Evolutionary conservation across 2,329 filamentous ascomycete genomes (phyloP), one percentile per base, ranked within the genome.

Genomic region (Beauveria sp.): DNA sequence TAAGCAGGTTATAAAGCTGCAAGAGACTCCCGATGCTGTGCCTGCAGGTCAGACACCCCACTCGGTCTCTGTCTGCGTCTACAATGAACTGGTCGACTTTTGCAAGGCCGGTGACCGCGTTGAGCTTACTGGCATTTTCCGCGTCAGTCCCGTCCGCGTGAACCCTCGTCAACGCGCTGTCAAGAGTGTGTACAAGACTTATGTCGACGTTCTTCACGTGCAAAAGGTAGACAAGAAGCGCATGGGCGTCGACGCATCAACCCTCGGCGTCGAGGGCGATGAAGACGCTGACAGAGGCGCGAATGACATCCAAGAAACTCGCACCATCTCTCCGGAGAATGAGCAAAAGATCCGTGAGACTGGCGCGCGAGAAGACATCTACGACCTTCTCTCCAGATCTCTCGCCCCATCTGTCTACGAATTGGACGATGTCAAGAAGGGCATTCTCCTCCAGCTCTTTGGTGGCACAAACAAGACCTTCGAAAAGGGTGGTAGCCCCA

Each of bases 371-470:
- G 80, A 87, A 1, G 94, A 99, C 72, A 87, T 99, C 59, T 99
- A 99, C 73, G 92, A 99, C 24, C 83, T 99, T 26, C 84, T 99
- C 4, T 84, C 94, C 20, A 86, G 93, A 43, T 97, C 93, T 1
- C 80, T 99, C 30, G 94, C 94, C 2, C 94, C 94, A 16, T 97
- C 92, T 63, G 89, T 99, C 69, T 97, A 96, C 77, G 94, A 99
- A 75, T 90, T 96, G 87, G 94, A 99, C 67, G 94, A 99, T 69
- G 92, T 97, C 53, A 99, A 99, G 81, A 99, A 99, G 77, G 94
- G 94, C 12, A 97, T 99, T 64, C 80, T 99, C 12, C 85, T 99
- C 4, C 94, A 99, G 70, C 84, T 99, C 46, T 99, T 99, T 71
- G 93, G 94, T 43, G 94, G 94, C 61, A 96, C 94, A 40, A 99